phyloP scores from a whole-genome alignment of 169 alveolate genomes.

The Plasmodium berghei region DNA sequence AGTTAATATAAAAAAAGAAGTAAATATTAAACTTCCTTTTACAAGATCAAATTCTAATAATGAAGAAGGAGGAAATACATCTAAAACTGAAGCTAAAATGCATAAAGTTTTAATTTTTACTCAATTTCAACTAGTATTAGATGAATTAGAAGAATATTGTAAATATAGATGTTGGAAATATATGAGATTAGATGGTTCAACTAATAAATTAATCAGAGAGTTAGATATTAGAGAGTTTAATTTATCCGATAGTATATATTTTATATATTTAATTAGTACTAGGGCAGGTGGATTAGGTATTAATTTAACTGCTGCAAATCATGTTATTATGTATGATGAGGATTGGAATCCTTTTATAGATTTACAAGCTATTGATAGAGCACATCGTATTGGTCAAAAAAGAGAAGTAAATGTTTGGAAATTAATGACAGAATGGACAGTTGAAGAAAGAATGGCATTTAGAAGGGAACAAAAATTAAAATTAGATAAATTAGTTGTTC shows the following conservation, averaged over 20 bases:
- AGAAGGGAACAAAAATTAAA: conserved; percentile 94
- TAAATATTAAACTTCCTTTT: not conserved
- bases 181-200: conserved; percentile 93
- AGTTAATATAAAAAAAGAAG: not conserved
- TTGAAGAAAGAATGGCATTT: conserved; percentile 98
- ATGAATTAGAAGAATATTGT: conserved; percentile 92
- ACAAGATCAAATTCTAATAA: not conserved
- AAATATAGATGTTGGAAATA: conserved; percentile 92
- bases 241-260: conserved; percentile 84
- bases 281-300: conserved; percentile 99
- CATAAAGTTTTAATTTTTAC: conserved; percentile 92
- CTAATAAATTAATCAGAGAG: conserved; percentile 91
- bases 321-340: conserved; percentile 98
- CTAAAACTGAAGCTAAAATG: conserved; percentile 74
- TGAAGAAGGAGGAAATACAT: not conserved
- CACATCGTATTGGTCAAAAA: conserved; percentile 99
- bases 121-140: conserved; percentile 92
- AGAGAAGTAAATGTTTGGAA: conserved; percentile 97
- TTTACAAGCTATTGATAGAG: conserved; percentile 99
- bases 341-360: conserved; percentile 99
- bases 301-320: conserved; percentile 98
- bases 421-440: conserved; percentile 97
- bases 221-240: conserved; percentile 92
- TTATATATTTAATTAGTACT: conserved; percentile 91
- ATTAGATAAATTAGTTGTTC: conserved; percentile 90